Conservation (phyloP, 139 green algal species). For the Spirogloea muscicola region DNA sequence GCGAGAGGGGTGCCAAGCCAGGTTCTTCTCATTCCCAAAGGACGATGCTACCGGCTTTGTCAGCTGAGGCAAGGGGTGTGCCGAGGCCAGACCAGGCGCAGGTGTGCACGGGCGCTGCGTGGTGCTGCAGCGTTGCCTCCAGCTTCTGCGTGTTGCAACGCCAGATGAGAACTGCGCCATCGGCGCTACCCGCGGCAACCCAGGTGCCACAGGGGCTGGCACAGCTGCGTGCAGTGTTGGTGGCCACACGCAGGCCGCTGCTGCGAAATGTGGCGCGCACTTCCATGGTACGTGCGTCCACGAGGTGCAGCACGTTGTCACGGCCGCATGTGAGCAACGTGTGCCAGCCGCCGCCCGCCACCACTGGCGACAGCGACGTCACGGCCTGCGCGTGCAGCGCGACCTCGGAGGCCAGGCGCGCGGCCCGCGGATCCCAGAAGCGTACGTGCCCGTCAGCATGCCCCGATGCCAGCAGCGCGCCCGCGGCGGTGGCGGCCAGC, state of each 20-base stretch:
- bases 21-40: constrained; percentile 19
- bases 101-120: constrained; percentile 11
- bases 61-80: constrained; percentile 12
- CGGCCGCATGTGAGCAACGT: constrained; percentile 29
- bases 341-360: neutral
- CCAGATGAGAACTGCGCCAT: constrained; percentile 39
- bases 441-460: constrained; percentile 46
- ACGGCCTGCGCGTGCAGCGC: constrained; percentile 28
- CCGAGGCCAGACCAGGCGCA: constrained; percentile 27
- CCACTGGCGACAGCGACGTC: constrained; percentile 15
- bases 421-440: constrained; percentile 45
- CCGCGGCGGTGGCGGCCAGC: constrained; percentile 34
- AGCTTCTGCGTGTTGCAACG: neutral
- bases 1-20: too few species aligned
- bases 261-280: neutral
- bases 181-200: constrained; percentile 29
- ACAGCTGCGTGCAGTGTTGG: constrained; percentile 34
- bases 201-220: constrained; percentile 24
- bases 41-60: constrained; percentile 18
- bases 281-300: constrained; percentile 42
- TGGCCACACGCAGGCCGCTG: constrained; percentile 1
- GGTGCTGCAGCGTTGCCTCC: constrained; percentile 13
- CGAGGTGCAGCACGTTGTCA: constrained; percentile 38
- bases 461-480: constrained; percentile 34
- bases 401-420: constrained; percentile 39